Conservation (phyloP, 495 filamentous ascomycete genomes). For the Friedmanniomyces simplex region DNA sequence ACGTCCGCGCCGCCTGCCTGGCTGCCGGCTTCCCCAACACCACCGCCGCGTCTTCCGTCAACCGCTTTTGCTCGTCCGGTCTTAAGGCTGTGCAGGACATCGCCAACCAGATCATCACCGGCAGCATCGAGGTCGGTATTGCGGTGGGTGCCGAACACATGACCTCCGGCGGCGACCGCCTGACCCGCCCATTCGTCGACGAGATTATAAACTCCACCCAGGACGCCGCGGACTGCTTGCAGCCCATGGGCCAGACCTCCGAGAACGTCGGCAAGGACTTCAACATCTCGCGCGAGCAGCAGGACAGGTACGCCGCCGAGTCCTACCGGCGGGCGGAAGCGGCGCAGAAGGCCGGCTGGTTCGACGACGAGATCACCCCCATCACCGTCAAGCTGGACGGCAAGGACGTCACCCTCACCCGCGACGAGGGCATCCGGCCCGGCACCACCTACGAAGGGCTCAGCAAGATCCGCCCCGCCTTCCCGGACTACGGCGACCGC, state of each 20-base stretch:
- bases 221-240: conserved; percentile 75
- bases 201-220: conserved; percentile 57
- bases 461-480: conserved; percentile 79
- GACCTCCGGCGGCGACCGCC: conserved; percentile 57
- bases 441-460: conserved; percentile 80
- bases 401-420: conserved; percentile 63
- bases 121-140: conserved; percentile 76
- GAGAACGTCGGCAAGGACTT: conserved; percentile 96
- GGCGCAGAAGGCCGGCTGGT: conserved; percentile 87
- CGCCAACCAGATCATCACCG: conserved; percentile 71
- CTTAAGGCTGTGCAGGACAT: conserved; percentile 92
- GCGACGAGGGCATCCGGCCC: conserved; percentile 79
- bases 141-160: conserved; percentile 85
- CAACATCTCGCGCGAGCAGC: conserved; percentile 61
- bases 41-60: conserved; percentile 63
- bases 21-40: conserved; percentile 93
- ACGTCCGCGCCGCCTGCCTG: conserved; percentile 75
- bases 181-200: conserved; percentile 64
- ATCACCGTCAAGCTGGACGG: conserved; percentile 64
- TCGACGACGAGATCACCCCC: conserved; percentile 89
- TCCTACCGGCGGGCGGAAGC: conserved; percentile 75
- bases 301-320: conserved; percentile 80
- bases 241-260: conserved; percentile 95
- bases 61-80: conserved; percentile 95
- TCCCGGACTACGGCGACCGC: conserved; percentile 76